Percentiles rank a stretch among this genome's conserved stretches.
phyloP scores from a whole-genome alignment of 2,329 filamentous ascomycete species.

The Cytospora chrysosperma region DNA sequence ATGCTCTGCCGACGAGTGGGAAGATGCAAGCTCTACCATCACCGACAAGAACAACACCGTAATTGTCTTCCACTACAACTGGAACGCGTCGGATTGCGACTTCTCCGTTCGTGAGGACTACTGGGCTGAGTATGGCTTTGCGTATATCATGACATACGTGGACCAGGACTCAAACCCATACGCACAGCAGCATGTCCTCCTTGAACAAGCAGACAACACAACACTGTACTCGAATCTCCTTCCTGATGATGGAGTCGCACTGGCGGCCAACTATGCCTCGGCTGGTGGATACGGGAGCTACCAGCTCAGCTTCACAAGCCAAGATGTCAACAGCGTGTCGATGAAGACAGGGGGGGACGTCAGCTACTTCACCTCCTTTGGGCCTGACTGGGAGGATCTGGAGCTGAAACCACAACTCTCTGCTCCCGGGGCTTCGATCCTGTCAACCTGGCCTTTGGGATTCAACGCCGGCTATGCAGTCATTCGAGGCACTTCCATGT shows the following conservation, averaged over 20 bases:
- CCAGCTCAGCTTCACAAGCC: conserved; percentile 25
- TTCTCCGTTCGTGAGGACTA: conserved; percentile 1
- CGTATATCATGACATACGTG: conserved; percentile 23
- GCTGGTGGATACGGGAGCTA: conserved; percentile 22
- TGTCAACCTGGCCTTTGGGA: conserved; percentile 36
- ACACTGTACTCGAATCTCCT: conserved; percentile 16
- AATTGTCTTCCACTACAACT: background rate
- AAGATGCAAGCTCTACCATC: conserved; percentile 19
- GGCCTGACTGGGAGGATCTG: conserved; percentile 27
- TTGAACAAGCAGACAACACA: conserved; percentile 24
- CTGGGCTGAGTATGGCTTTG: conserved; percentile 10
- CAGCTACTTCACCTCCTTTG: conserved; percentile 29
- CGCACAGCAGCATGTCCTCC: conserved; percentile 24
- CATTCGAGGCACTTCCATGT: conserved; percentile 39
- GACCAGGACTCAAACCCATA: conserved; percentile 22
- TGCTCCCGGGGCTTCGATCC: conserved; percentile 36
- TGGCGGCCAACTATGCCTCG: conserved; percentile 15
- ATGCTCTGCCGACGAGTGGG: conserved; percentile 23
- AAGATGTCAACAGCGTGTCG: conserved; percentile 23
- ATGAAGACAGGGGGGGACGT: conserved; percentile 25
- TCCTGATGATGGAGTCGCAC: background rate
- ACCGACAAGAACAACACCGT: conserved; percentile 26
- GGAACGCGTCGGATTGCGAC: background rate
- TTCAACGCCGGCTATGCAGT: conserved; percentile 34
- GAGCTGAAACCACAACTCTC: conserved; percentile 34